These are phyloP conservation scores for Cystobasidium slooffiae DNA, from an alignment of 1,284 basidiomycete genomes.

Conservation along the genomic window DNA sequence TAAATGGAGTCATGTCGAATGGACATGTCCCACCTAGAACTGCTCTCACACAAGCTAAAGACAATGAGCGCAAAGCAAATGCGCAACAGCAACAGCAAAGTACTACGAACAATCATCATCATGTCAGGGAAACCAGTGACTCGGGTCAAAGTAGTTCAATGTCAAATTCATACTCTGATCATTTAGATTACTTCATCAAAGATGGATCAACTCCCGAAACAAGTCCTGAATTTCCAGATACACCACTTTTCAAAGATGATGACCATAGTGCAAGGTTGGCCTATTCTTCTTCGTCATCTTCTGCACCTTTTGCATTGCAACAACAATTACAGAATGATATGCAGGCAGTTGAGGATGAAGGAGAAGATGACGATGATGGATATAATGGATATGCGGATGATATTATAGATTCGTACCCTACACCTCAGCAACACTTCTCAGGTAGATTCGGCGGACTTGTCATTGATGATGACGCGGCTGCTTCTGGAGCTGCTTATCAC, in stretches of 20 bases:
- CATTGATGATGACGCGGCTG: conserved; percentile 28
- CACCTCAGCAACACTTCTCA: conserved; percentile 26
- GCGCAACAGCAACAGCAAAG: background rate
- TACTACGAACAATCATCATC: conserved; percentile 5
- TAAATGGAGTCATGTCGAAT: too few species aligned
- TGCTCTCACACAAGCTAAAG: background rate
- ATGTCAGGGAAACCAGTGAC: conserved; percentile 20
- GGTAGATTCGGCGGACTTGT: conserved; percentile 40
- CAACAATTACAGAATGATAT: background rate
- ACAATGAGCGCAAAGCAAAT: background rate
- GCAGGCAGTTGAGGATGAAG: background rate
- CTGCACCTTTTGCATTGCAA: background rate
- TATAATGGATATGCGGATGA: conserved; percentile 28
- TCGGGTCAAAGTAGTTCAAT: conserved; percentile 21
- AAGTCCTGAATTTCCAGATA: conserved; percentile 31
- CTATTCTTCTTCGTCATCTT: background rate
- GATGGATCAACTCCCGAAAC: conserved; percentile 37
- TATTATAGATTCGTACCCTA: conserved; percentile 43
- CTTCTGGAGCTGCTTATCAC: conserved; percentile 1
- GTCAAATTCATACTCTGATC: conserved; percentile 23
- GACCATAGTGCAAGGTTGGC: background rate
- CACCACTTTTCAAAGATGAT: conserved; percentile 21
- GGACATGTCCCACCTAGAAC: background rate
- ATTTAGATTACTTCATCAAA: conserved; percentile 29
- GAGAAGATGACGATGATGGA: conserved; percentile 16